phyloP scores from a whole-genome alignment of 225 moss, liverwort and hornwort genomes.

The Bryum argenteum region DNA sequence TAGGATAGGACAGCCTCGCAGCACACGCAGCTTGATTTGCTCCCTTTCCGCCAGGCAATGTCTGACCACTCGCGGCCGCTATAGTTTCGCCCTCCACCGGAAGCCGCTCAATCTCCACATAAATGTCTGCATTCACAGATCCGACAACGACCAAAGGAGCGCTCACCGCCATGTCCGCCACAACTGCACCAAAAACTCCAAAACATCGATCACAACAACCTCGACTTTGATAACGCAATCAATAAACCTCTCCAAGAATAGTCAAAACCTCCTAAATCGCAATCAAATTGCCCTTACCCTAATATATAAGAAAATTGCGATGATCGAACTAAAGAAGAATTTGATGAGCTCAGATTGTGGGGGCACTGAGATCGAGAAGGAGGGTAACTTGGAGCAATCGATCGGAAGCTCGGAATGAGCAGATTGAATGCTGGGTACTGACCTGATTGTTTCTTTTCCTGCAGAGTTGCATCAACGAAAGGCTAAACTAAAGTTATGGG shows the following conservation, averaged over 20 bases:
- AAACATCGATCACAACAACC: neutral
- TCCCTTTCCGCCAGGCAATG: conserved; percentile 64
- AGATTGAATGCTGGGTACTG: conserved; percentile 5
- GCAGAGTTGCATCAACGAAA: neutral
- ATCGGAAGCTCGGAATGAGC: neutral
- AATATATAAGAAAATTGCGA: neutral
- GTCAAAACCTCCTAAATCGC: neutral
- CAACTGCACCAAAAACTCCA: conserved; percentile 13
- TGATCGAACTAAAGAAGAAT: conserved; percentile 9
- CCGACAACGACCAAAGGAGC: conserved; percentile 62
- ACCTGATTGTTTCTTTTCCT: neutral
- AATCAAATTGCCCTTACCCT: conserved; percentile 26
- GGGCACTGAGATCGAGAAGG: conserved; percentile 11
- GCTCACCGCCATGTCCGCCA: conserved; percentile 38
- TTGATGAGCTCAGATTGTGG: neutral
- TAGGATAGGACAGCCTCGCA: conserved; percentile 62
- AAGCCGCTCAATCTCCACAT: conserved; percentile 56
- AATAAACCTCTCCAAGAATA: neutral
- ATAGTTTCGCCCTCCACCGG: conserved; percentile 60
- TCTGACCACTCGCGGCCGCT: conserved; percentile 50
- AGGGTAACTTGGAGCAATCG: neutral
- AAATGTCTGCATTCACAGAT: conserved; percentile 62
- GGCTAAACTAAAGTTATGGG: neutral
- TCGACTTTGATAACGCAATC: neutral
- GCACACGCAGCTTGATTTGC: conserved; percentile 71